Percentiles rank a stretch among this genome's conserved stretches.
Evolutionary conservation across 208 protist species (phyloP).

Genomic region (Leishmania major): DNA sequence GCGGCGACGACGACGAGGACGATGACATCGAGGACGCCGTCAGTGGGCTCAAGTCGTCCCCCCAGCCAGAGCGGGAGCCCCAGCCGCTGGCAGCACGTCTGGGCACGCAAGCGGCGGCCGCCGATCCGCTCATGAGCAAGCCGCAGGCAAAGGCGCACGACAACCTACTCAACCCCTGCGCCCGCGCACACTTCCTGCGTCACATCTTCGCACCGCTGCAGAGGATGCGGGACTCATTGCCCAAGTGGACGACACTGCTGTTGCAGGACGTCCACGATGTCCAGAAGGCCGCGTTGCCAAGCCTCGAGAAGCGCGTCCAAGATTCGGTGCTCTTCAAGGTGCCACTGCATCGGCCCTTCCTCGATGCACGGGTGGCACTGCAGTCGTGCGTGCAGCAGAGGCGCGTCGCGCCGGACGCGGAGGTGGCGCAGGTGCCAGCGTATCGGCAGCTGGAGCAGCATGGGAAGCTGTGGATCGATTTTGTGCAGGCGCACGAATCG

Average conservation of each 20-base stretch:
- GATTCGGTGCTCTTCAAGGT: conserved; percentile 49
- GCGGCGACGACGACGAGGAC: not conserved
- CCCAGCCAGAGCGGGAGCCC: not conserved
- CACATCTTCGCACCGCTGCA: conserved; percentile 71
- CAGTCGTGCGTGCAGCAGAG: conserved; percentile 30
- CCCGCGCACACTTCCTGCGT: conserved; percentile 57
- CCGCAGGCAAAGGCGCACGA: not conserved
- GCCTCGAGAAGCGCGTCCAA: conserved; percentile 50
- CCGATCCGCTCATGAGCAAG: not conserved
- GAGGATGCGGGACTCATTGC: conserved; percentile 43
- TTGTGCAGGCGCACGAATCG: conserved; percentile 14
- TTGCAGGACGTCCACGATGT: conserved; percentile 48
- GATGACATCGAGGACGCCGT: not conserved
- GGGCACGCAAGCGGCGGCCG: not conserved
- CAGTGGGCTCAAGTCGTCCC: not conserved
- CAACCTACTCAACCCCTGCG: conserved; percentile 60
- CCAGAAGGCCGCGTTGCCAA: conserved; percentile 47
- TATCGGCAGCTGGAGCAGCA: conserved; percentile 23
- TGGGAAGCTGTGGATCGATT: conserved; percentile 9
- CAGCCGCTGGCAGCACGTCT: not conserved
- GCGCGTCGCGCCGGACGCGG: conserved; percentile 24
- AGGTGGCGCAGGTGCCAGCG: conserved; percentile 24
- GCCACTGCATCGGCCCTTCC: conserved; percentile 63
- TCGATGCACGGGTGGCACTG: conserved; percentile 46
- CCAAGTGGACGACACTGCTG: conserved; percentile 55